phyloP scores from a whole-genome alignment of 331 rosid genomes.

The Spiraea crenata region DNA sequence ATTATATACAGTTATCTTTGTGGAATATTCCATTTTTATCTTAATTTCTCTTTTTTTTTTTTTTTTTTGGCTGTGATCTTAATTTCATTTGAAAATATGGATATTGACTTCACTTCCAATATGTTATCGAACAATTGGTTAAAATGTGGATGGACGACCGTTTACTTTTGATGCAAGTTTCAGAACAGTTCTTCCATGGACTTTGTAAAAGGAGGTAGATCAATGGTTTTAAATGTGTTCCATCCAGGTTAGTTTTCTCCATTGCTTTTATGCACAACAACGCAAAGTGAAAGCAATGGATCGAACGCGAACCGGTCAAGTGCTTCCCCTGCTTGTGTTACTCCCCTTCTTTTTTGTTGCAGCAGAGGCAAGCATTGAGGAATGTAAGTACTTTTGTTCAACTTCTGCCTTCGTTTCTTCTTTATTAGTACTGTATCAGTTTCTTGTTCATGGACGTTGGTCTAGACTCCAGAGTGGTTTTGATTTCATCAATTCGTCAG shows the following conservation, averaged over 20 bases:
- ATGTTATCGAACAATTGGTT: not conserved
- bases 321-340: not conserved
- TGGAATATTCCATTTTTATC: too few relatives aligned
- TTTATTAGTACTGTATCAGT: not conserved
- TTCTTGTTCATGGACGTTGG: not conserved
- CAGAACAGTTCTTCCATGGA: not conserved
- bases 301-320: not conserved
- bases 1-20: too few relatives aligned
- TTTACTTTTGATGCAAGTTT: not conserved
- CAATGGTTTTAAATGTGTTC: not conserved
- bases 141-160: not conserved
- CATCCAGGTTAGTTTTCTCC: not conserved
- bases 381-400: constrained; percentile 2
- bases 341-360: constrained; percentile 1
- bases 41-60: too few relatives aligned
- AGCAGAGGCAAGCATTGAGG: not conserved
- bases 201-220: constrained; percentile 4
- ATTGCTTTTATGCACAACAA: not conserved
- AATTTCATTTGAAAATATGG: not conserved
- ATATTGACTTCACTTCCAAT: not conserved
- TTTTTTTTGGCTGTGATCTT: too few relatives aligned
- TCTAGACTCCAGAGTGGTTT: not conserved
- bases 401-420: not conserved
- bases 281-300: constrained; percentile 10
- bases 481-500: not conserved